Evolutionary conservation across 2,329 filamentous ascomycete genomes (phyloP), one percentile per base, ranked within the genome.

Genomic region (Fusarium sp.): DNA sequence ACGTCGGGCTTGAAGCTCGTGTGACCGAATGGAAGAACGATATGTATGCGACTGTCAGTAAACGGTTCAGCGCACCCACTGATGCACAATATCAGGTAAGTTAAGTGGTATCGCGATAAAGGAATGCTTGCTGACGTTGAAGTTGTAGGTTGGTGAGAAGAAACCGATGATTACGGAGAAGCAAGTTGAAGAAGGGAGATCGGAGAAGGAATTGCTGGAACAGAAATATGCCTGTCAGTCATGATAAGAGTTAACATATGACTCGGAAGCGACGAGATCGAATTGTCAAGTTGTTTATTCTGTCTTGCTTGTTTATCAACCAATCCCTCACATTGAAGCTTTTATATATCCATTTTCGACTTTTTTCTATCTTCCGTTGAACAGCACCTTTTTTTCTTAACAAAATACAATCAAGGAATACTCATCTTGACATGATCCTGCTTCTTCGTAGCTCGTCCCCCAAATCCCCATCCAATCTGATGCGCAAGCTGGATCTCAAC

Each of bases 401-500:
- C 23, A 1, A 35, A 18, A 3, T 15, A 19, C 6, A 11, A 23
- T 60, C 42, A 71, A 32, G 68, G 61, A 49, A 60, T 52, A 4
- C 28, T 47, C 38, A 72, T 43, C 54, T 72, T 63, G 19, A 67
- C 58, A 42, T 68, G 40, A 16, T 71, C 68, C 25, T 33, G 28
- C 57, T 69, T 77, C 65, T 73, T 74, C 2, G 60, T 32, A 16
- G 68, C 81, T 32, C 83, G 76, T 0, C 86, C 86, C 0, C 81
- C 83, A 72, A 89, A 90, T 0, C 85, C 86, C 88, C 88, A 90
- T 28, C 84, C 81, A 64, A 89, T 89, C 80, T 90, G 88, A 64
- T 85, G 83, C 2, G 88, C 85, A 62, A 87, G 76, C 42, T 84
- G 80, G 30, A 89, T 84, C 11, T 82, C 73, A 2, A 85, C 80